Evolutionary conservation across 768 basidiomycete species (phyloP).

Genomic region (Nevesoporus exiguus): DNA sequence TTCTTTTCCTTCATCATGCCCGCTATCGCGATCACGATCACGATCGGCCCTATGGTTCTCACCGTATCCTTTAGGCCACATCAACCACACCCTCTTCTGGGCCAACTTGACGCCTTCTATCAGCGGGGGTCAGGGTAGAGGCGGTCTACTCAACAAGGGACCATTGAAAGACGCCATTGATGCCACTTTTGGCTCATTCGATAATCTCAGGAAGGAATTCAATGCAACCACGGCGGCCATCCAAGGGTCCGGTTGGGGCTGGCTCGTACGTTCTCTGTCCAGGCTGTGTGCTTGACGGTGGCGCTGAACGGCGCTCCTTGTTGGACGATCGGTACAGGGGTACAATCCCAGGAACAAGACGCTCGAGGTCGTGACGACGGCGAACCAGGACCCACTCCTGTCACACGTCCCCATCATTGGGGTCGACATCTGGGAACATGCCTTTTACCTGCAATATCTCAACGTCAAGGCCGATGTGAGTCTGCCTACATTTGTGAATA

Average conservation of each 20-base stretch:
- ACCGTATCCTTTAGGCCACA: conserved; percentile 53
- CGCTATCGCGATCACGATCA: conserved; percentile 14
- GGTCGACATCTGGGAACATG: conserved; percentile 95
- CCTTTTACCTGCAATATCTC: conserved; percentile 94
- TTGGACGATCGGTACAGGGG: conserved; percentile 44
- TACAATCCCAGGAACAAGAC: conserved; percentile 59
- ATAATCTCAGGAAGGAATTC: conserved; percentile 73
- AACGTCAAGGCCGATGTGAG: conserved; percentile 92
- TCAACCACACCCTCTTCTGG: conserved; percentile 97
- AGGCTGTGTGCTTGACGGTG: not conserved
- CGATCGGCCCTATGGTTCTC: not conserved
- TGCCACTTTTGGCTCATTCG: conserved; percentile 63
- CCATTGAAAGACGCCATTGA: conserved; percentile 65
- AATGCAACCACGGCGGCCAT: conserved; percentile 82
- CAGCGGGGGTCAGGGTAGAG: conserved; percentile 50
- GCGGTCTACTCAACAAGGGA: conserved; percentile 59
- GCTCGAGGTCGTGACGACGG: conserved; percentile 86
- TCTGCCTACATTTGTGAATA: conserved; percentile 7
- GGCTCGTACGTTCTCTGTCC: conserved; percentile 64
- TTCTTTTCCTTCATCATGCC: not conserved
- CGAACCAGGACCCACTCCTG: conserved; percentile 94
- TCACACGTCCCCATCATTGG: conserved; percentile 79
- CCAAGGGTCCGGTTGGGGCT: conserved; percentile 95
- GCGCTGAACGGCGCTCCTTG: not conserved
- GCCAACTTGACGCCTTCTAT: conserved; percentile 77